Percentiles rank a stretch among this genome's conserved stretches.
These are phyloP conservation scores for Quercus phellos DNA, from an alignment of 331 rosid species.

Conservation along the genomic window DNA sequence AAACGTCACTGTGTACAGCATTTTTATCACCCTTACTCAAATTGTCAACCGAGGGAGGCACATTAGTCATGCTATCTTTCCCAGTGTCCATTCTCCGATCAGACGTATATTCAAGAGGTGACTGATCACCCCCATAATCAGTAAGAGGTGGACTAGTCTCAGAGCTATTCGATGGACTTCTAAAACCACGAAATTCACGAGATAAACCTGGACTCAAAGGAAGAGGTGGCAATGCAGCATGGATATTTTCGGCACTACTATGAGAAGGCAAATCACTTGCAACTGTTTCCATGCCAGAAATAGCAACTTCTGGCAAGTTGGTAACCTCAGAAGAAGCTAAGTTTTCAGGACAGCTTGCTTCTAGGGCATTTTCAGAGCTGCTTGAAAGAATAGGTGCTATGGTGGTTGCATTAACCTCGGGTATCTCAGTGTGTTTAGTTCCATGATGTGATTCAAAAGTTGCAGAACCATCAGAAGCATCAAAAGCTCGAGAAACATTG, in stretches of 20 bases:
- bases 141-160: slow-evolving; percentile 39
- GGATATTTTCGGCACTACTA: slow-evolving; percentile 34
- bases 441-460: slow-evolving; percentile 34
- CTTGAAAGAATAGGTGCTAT: slow-evolving; percentile 24
- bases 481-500: slow-evolving; percentile 38
- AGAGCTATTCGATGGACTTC: slow-evolving; percentile 48
- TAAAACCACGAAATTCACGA: slow-evolving; percentile 55
- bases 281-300: slow-evolving; percentile 32
- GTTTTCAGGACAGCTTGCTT: slow-evolving; percentile 33
- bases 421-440: slow-evolving; percentile 25
- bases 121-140: slow-evolving; percentile 48
- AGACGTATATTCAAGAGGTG: slow-evolving; percentile 41
- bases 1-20: slow-evolving; percentile 47
- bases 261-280: slow-evolving; percentile 32
- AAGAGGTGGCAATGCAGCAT: slow-evolving; percentile 55
- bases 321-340: slow-evolving; percentile 52
- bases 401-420: slow-evolving; percentile 6
- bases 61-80: slow-evolving; percentile 42
- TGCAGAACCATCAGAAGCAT: slow-evolving; percentile 49
- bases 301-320: slow-evolving; percentile 28
- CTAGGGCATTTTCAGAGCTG: slow-evolving; percentile 43
- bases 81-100: slow-evolving; percentile 49
- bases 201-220: slow-evolving; percentile 86
- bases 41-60: slow-evolving; percentile 53
- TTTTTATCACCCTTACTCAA: slow-evolving; percentile 47